Base-by-base conservation (phyloP, 192 early-diverging fungal species). In the Umbelopsis sp. region DNA sequence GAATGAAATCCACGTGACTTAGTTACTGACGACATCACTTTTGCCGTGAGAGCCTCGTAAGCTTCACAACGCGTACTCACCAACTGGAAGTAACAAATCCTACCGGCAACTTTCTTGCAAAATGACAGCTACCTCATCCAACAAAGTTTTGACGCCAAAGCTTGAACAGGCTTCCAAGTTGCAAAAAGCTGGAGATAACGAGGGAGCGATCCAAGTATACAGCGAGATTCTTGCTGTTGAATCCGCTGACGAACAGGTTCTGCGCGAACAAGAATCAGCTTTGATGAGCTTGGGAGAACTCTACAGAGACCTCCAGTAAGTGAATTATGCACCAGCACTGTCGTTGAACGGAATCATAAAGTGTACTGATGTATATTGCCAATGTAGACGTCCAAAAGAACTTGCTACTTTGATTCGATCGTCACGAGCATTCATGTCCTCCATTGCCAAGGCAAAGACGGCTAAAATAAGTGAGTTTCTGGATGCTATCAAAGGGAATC, bases 401-500 rank as follows among this genome's bases (percentile, higher is more conserved):
- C 88, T 99, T 44, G 91, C 93, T 0, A 81, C 72, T 11, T 87
- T 99, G 68, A 91, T 97, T 68, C 90, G 91, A 64, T 86, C 86
- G 23, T 95, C 95, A 13, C 90, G 90, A 55, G 71, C 82, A 10
- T 86, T 93, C 73, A 92, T 99, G 66, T 83, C 87, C 21, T 84
- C 89, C 21, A 92, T 97, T 45, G 91, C 95, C 22, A 95, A 95
- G 78, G 97, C 97, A 45, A 99, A 99, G 86, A 93, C 95, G 5
- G 94, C 97, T 35, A 99, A 96, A 82, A 88, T 96, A 55, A 86
- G 93, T 94, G 82, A 51, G 85, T 78, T 75, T 21, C 66, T 23
- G 1, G 8, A 67, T 52, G 13, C 18, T 18, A 2, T 25, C 18
- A 30, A 3, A 30, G 3, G 27, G 27, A 3, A 72, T 15, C 20